Evolutionary conservation across 2,329 filamentous ascomycete genomes (phyloP).

Genomic region (Aureobasidium sp.): DNA sequence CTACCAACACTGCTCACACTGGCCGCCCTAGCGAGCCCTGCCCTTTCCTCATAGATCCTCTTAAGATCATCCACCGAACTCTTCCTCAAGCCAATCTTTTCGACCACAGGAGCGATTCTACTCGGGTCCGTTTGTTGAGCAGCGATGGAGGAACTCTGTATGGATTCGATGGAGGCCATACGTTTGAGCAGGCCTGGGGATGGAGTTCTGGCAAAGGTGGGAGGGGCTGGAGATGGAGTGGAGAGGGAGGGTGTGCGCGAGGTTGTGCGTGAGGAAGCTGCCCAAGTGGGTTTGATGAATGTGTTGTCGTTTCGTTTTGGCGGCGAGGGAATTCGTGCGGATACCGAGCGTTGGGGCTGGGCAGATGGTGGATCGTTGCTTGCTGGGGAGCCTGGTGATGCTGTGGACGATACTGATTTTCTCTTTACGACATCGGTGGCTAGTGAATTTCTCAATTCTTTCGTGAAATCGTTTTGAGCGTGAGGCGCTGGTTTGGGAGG

Average conservation of each 20-base stretch:
- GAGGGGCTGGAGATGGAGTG: not conserved
- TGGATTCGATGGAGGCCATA: constrained; percentile 37
- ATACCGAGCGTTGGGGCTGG: constrained; percentile 12
- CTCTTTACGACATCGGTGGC: not conserved
- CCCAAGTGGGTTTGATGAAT: constrained; percentile 15
- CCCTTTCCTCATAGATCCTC: constrained; percentile 40
- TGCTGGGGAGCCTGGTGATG: constrained; percentile 1
- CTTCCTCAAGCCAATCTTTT: constrained; percentile 33
- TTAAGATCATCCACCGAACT: constrained; percentile 39
- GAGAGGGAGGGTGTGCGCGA: not conserved
- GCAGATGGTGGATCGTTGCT: not conserved
- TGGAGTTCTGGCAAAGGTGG: constrained; percentile 21
- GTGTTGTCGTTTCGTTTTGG: constrained; percentile 10
- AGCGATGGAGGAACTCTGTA: not conserved
- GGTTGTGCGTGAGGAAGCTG: constrained; percentile 14
- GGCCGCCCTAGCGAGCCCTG: constrained; percentile 14
- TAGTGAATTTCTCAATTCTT: constrained; percentile 12
- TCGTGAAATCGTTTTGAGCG: constrained; percentile 9
- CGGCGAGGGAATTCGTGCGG: constrained; percentile 2
- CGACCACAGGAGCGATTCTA: not conserved
- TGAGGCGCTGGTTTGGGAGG: not conserved
- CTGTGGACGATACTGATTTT: constrained; percentile 4
- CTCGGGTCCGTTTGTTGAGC: not conserved
- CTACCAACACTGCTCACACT: not conserved
- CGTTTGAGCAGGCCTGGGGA: constrained; percentile 36